These are phyloP conservation scores for Rhynchosporium secalis DNA, from an alignment of 2,329 filamentous ascomycete genomes.

Conservation along the genomic window DNA sequence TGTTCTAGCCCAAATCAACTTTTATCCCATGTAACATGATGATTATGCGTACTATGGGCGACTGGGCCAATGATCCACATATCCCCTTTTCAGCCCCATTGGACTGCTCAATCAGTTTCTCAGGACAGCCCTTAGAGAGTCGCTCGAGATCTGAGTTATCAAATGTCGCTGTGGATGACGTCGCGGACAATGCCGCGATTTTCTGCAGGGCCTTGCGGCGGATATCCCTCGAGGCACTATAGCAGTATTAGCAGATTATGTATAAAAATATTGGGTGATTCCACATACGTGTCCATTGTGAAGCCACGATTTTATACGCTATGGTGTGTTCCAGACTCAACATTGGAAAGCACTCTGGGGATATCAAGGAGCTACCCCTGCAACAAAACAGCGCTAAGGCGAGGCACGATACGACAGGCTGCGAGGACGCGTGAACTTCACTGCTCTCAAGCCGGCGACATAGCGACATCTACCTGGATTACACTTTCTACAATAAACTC, in stretches of 20 bases:
- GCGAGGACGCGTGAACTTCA: slow-evolving; percentile 29
- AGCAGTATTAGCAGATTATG: slow-evolving; percentile 25
- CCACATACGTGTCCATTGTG: slow-evolving; percentile 32
- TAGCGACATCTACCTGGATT: slow-evolving; percentile 7
- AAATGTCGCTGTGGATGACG: slow-evolving; percentile 53
- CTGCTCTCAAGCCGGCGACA: slow-evolving; percentile 13
- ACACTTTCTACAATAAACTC: slow-evolving; percentile 12
- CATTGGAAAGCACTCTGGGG: not conserved
- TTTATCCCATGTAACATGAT: not conserved
- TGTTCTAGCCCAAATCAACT: slow-evolving; percentile 55
- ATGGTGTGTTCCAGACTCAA: not conserved
- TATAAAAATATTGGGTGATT: not conserved
- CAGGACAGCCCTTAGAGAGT: slow-evolving; percentile 58
- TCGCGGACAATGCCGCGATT: slow-evolving; percentile 63
- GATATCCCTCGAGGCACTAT: slow-evolving; percentile 51
- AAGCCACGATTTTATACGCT: not conserved
- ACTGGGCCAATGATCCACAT: slow-evolving; percentile 48
- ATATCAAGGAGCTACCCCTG: slow-evolving; percentile 35
- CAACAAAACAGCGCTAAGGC: slow-evolving; percentile 29
- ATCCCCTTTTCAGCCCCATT: slow-evolving; percentile 51
- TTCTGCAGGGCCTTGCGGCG: slow-evolving; percentile 64
- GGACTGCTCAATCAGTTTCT: slow-evolving; percentile 43
- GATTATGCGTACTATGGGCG: slow-evolving; percentile 57
- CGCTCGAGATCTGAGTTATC: slow-evolving; percentile 64
- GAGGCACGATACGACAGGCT: slow-evolving; percentile 34